These are phyloP conservation scores for Cyclotella baltica DNA, from an alignment of 108 stramenopile species.

Conservation along the genomic window DNA sequence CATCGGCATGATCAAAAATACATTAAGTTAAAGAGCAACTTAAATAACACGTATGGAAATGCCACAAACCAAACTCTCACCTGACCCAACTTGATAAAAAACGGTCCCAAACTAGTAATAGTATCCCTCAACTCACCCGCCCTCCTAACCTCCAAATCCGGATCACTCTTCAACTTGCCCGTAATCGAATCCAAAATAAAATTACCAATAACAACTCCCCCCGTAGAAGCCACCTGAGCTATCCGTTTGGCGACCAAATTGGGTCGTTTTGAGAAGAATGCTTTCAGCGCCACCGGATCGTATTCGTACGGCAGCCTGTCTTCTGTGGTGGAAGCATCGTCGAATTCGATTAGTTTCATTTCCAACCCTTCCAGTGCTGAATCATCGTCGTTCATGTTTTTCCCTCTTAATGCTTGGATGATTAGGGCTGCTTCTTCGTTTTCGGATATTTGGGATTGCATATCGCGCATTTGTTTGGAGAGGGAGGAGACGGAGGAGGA, in stretches of 20 bases:
- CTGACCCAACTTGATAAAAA: slow-evolving; percentile 89
- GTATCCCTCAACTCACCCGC: slow-evolving; percentile 89
- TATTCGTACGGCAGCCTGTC: slow-evolving; percentile 82
- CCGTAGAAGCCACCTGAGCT: slow-evolving; percentile 71
- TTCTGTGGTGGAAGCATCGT: slow-evolving; percentile 26
- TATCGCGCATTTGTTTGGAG: slow-evolving; percentile 45
- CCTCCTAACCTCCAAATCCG: slow-evolving; percentile 81
- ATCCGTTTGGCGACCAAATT: slow-evolving; percentile 70
- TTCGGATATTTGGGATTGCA: slow-evolving; percentile 55
- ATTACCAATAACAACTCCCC: slow-evolving; percentile 63
- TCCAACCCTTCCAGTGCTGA: slow-evolving; percentile 69
- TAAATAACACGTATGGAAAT: no score
- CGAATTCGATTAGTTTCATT: slow-evolving; percentile 86
- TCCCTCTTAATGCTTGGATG: slow-evolving; percentile 86
- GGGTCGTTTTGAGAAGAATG: slow-evolving; percentile 84
- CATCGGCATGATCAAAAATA: no score
- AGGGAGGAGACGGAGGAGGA: slow-evolving; percentile 26
- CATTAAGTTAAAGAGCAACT: no score
- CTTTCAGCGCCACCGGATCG: slow-evolving; percentile 82
- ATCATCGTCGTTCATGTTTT: slow-evolving; percentile 92
- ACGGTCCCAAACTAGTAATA: slow-evolving; percentile 91
- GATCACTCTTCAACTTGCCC: slow-evolving; percentile 68
- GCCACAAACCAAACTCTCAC: slow-evolving; percentile 8
- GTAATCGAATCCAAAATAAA: slow-evolving; percentile 59
- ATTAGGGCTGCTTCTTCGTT: slow-evolving; percentile 77